phyloP scores from a whole-genome alignment of 768 basidiomycete genomes.

The Lactarius akahatsu region DNA sequence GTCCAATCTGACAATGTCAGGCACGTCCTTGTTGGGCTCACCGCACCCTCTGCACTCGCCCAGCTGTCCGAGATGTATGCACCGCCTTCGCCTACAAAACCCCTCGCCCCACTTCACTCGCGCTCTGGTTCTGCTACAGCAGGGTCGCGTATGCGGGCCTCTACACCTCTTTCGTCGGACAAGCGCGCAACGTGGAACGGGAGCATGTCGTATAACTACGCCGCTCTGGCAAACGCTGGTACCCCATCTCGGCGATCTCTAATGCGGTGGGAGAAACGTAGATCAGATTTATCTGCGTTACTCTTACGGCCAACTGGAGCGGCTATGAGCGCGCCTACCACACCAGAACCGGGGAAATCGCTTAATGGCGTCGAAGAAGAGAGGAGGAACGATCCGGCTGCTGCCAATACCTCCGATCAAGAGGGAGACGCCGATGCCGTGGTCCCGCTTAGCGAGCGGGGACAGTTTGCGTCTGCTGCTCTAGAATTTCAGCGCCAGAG shows the following conservation, averaged over 20 bases:
- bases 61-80: slow-evolving; percentile 89
- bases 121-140: slow-evolving; percentile 44
- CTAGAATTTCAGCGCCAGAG: slow-evolving; percentile 58
- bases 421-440: slow-evolving; percentile 8
- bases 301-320: slow-evolving; percentile 37
- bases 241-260: slow-evolving; percentile 46
- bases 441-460: slow-evolving; percentile 32
- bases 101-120: slow-evolving; percentile 37
- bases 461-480: slow-evolving; percentile 61
- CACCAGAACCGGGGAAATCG: slow-evolving; percentile 31
- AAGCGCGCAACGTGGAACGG: slow-evolving; percentile 81
- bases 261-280: slow-evolving; percentile 51
- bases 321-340: slow-evolving; percentile 45
- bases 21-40: slow-evolving; percentile 72
- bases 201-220: slow-evolving; percentile 41
- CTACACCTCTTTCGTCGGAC: slow-evolving; percentile 35
- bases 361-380: slow-evolving; percentile 46
- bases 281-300: slow-evolving; percentile 53
- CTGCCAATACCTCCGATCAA: slow-evolving; percentile 3
- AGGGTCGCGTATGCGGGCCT: slow-evolving; percentile 31
- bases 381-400: slow-evolving; percentile 30
- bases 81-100: slow-evolving; percentile 59
- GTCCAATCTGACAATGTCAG: slow-evolving; percentile 82
- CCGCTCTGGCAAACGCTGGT: slow-evolving; percentile 48
- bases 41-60: slow-evolving; percentile 65